A percentile compares a stretch with the other conserved stretches of the same genome.
phyloP scores from a whole-genome alignment of 768 basidiomycete genomes.

The Tricholoma bakamatsutake region DNA sequence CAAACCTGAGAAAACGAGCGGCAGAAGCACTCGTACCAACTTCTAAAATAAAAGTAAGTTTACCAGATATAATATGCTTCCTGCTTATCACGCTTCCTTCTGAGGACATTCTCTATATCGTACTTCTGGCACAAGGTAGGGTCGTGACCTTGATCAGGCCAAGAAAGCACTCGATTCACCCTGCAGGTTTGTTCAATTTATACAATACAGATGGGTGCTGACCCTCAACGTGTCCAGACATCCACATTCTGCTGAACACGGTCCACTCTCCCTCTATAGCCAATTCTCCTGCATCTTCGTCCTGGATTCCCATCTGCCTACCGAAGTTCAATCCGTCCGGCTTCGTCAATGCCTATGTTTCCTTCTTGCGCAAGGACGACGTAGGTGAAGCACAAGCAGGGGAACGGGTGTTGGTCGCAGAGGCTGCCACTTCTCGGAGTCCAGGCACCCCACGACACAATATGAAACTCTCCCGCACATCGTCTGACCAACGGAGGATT shows the following conservation, averaged over 20 bases:
- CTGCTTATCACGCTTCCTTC: background rate
- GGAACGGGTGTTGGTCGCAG: conserved; percentile 5
- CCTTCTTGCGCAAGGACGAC: conserved; percentile 52
- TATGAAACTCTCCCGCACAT: background rate
- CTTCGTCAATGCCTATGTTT: conserved; percentile 89
- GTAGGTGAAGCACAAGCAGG: conserved; percentile 11
- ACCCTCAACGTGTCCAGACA: conserved; percentile 41
- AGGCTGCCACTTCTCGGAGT: background rate
- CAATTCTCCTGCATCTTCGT: conserved; percentile 74
- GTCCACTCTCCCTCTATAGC: conserved; percentile 75
- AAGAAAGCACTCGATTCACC: conserved; percentile 92
- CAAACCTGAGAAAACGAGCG: conserved; percentile 60
- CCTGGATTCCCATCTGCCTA: conserved; percentile 94
- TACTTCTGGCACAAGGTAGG: conserved; percentile 72
- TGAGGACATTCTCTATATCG: conserved; percentile 87
- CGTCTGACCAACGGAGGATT: conserved; percentile 31
- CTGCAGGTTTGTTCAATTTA: conserved; percentile 51
- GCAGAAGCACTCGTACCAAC: conserved; percentile 79
- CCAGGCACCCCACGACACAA: conserved; percentile 10
- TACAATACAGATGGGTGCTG: background rate
- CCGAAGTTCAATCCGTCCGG: conserved; percentile 88
- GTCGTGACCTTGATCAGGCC: conserved; percentile 88
- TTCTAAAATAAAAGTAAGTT: conserved; percentile 68
- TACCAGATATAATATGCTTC: background rate
- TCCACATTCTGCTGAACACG: conserved; percentile 91